Evolutionary conservation across 805 yeast genomes (phyloP), one percentile per base, ranked within the genome.

Genomic region (Starmerella apicola): DNA sequence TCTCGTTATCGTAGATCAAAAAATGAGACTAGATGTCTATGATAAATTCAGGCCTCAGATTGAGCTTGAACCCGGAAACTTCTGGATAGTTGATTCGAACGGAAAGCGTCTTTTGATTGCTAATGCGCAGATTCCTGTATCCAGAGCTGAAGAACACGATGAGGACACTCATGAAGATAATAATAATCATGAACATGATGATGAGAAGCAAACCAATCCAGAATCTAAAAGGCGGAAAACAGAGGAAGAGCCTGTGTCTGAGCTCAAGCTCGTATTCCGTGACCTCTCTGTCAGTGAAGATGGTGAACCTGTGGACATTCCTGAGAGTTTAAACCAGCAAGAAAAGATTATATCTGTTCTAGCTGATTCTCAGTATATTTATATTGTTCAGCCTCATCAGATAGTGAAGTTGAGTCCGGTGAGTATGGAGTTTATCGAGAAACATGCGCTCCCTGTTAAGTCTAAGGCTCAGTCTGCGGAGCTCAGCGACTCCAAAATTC

Each of bases 1-100:
- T 17, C 30, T 45, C 2, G 24, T 43, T 8, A 34, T 45, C 10
- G 46, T 38, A 3, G 42, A 43, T 25, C 38, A 41, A 16, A 39
- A 42, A 24, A n/a, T n/a, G n/a, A n/a, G n/a, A n/a, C n/a, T n/a
- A n/a, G 36, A 4, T 37, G 40, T n/a, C 16, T 37, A 13, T 37
- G 40, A 36, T 17, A n/a, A n/a, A n/a, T n/a, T n/a, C n/a, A n/a
- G n/a, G n/a, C n/a, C n/a, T n/a, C 16, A 26, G 20, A 22, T 20
- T 10, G 20, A n/a, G 6, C 34, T 18, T 12, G 23, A 22, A 21
- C 18, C 29, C 3, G 36, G 29, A 16, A 20, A 23, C 6, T 27
- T 27, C 31, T 27, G 31, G 31, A 8, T 27, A 13, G 31, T 27
- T 5, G 29, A 22, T 21, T n/a, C n/a, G n/a, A n/a, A n/a, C n/a